Evolutionary conservation across 768 basidiomycete genomes (phyloP).

Genomic region (Myochromella boudieri): DNA sequence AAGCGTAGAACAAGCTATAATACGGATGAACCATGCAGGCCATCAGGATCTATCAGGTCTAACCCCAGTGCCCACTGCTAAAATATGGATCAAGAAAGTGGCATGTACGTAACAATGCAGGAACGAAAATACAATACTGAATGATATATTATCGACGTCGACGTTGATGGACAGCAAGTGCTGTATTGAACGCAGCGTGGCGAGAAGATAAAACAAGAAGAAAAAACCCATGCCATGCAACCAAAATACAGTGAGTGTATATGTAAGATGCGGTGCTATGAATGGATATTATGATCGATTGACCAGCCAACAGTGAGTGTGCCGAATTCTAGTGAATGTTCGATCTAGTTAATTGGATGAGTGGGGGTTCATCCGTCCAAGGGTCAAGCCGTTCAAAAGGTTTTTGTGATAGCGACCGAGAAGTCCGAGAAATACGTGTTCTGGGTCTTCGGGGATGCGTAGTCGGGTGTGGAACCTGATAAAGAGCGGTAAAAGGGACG

Average conservation of each 20-base stretch:
- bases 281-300: constrained; percentile 14
- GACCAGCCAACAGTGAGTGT: constrained; percentile 1
- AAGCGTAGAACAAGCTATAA: no score
- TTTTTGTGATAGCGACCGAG: constrained; percentile 59
- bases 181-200: neutral
- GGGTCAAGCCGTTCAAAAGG: constrained; percentile 31
- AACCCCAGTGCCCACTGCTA: no score
- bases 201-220: neutral
- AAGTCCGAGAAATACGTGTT: constrained; percentile 68
- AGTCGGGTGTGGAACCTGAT: constrained; percentile 38
- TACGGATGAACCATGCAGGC: constrained; percentile 3
- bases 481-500: neutral
- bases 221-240: no score
- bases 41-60: constrained; percentile 13
- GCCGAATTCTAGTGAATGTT: neutral
- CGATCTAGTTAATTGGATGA: neutral
- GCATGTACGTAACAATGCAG: constrained; percentile 5
- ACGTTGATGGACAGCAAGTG: constrained; percentile 8
- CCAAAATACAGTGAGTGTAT: constrained; percentile 17
- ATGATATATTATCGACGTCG: constrained; percentile 15
- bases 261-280: constrained; percentile 9
- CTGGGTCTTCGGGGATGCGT: constrained; percentile 63
- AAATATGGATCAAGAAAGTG: constrained; percentile 1
- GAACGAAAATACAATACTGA: constrained; percentile 10
- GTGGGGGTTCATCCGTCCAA: constrained; percentile 1